Conservation (phyloP, 2,329 filamentous ascomycete genomes). For the Tolypocladium ovalisporum region DNA sequence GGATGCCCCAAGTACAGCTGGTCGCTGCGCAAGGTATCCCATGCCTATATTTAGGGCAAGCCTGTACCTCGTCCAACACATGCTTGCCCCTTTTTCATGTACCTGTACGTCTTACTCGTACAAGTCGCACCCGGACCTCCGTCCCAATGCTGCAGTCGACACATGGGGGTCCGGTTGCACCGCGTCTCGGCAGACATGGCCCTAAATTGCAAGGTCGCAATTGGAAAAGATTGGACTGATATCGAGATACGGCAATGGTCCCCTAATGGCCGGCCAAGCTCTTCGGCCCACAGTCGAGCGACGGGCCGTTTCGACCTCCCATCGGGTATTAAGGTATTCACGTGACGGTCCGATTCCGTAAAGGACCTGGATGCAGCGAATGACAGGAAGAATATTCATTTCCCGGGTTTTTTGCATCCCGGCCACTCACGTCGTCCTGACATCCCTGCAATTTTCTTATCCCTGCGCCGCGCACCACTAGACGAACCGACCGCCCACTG, state of each 20-base stretch:
- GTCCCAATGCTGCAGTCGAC: background rate
- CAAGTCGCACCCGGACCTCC: background rate
- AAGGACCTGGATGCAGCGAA: background rate
- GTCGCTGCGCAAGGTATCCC: background rate
- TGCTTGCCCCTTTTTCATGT: background rate
- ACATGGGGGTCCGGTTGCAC: background rate
- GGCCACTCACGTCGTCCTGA: background rate
- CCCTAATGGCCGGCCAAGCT: background rate
- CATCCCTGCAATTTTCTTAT: background rate
- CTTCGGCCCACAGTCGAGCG: background rate
- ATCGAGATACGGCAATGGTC: background rate
- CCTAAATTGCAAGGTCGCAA: background rate
- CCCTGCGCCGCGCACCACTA: too few species aligned
- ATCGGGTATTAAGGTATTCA: background rate
- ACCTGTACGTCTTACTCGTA: too few species aligned
- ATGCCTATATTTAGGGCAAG: background rate
- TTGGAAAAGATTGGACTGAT: background rate
- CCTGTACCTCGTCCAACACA: background rate
- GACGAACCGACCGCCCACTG: too few species aligned
- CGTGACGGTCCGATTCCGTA: background rate
- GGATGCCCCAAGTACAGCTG: background rate
- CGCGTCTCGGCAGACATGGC: background rate
- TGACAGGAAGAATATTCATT: too few species aligned
- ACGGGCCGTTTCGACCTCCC: background rate
- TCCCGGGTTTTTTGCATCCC: too few species aligned